Evolutionary conservation across 2,329 filamentous ascomycete species (phyloP).

Genomic region (Verticillium alfalfae): DNA sequence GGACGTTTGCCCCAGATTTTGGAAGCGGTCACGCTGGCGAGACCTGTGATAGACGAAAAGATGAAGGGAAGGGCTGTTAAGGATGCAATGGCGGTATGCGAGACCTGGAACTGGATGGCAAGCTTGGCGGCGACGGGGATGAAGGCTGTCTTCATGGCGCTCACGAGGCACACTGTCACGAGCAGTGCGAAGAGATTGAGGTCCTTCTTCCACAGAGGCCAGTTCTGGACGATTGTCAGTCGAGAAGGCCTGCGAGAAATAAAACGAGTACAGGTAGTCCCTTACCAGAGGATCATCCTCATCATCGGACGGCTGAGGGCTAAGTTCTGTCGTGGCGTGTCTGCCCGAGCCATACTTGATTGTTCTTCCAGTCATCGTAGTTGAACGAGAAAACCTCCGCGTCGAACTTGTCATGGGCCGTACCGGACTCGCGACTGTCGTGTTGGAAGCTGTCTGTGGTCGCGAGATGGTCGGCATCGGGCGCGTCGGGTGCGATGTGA

Average conservation of each 20-base stretch:
- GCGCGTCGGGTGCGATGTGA: background rate
- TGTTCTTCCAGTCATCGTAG: conserved; percentile 21
- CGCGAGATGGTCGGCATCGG: background rate
- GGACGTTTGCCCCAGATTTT: conserved; percentile 48
- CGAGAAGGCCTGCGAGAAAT: background rate
- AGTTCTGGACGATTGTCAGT: conserved; percentile 35
- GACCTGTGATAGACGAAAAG: conserved; percentile 38
- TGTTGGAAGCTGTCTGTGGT: background rate
- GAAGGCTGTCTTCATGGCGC: conserved; percentile 50
- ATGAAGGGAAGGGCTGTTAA: conserved; percentile 49
- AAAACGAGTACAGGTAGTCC: conserved; percentile 1
- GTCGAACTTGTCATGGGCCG: conserved; percentile 26
- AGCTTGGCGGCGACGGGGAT: conserved; percentile 41
- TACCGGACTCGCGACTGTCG: background rate
- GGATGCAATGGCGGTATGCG: conserved; percentile 41
- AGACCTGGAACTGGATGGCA: conserved; percentile 33
- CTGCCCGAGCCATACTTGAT: conserved; percentile 44
- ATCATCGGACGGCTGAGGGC: conserved; percentile 51
- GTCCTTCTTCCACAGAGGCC: conserved; percentile 49
- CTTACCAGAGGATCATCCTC: conserved; percentile 48
- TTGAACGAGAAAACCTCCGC: conserved; percentile 26
- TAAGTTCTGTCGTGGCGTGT: conserved; percentile 36
- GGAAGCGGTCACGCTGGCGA: conserved; percentile 34
- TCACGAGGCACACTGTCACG: conserved; percentile 37
- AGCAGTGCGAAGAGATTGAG: conserved; percentile 41